Evolutionary conservation across 768 basidiomycete genomes (phyloP), one percentile per base, ranked within the genome.

Genomic region (Xerocomus brunneocitrinus): DNA sequence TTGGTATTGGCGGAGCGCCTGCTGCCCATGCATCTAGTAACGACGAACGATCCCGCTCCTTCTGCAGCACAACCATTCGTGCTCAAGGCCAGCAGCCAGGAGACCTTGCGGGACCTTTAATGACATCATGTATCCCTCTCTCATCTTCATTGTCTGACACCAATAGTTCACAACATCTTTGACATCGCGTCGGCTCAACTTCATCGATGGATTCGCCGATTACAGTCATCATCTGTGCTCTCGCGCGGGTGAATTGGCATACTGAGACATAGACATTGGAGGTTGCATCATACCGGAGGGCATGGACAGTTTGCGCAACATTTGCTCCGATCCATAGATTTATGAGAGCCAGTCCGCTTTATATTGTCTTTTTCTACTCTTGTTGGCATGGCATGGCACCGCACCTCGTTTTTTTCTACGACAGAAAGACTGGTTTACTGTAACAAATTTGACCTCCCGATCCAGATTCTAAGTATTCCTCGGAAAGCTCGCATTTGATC

Each of bases 101-200:
- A 36, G 42, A 49, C 42, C 10, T 27, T 47, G 46, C 36, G 42
- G 63, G 54, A 55, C 39, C 54, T 41, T 54, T 54, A 24, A 58
- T 50, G 49, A 60, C 59, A 58, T 55, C 57, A 61, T 52, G 54
- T 57, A 59, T 55, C 32, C 41, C 58, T 48, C 62, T 67, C 30
- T 56, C 67, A 55, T 52, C 68, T 47, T 71, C 67, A 28, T 54
- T 63, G 41, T 63, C 61, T 42, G 63, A 62, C 52, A 48, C 54
- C 46, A 57, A 65, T 55, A 52, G 54, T 53, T 52, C 59, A 60
- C 60, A 55, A 49, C 58, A 56, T 31, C 51, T 48, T 44, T 64
- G 69, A 52, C 80, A 77, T 60, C 75, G 74, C 51, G 65, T 70
- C 44, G 65, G 78, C 36, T 74, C 73, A 38, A 79, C 79, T 47